A percentile compares a stretch with the other conserved stretches of the same genome.
phyloP scores from a whole-genome alignment of 2,329 filamentous ascomycete species.

The Endocalyx cinctus region DNA sequence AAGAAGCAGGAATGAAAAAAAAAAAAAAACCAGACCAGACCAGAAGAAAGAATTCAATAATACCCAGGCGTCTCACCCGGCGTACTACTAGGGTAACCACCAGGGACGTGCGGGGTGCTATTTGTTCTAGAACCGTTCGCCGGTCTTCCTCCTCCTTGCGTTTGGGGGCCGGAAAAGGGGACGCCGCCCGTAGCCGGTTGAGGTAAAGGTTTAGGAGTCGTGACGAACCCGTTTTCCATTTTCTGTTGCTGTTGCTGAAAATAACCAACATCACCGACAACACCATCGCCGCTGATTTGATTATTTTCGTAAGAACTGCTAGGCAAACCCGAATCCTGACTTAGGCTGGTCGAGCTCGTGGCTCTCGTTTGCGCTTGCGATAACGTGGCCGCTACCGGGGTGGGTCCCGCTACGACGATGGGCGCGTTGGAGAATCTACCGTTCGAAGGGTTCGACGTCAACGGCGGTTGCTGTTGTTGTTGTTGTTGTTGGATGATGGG shows the following conservation, averaged over 20 bases:
- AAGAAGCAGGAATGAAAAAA: no score
- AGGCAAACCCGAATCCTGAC: constrained; percentile 16
- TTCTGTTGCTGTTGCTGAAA: not conserved
- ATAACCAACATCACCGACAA: not conserved
- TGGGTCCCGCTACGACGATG: constrained; percentile 15
- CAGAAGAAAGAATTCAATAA: constrained; percentile 7
- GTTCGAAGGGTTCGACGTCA: no score
- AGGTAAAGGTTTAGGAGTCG: not conserved
- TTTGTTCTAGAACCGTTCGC: constrained; percentile 16
- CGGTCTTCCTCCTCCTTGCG: no score
- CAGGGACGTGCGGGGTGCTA: constrained; percentile 25
- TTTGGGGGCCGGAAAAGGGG: constrained; percentile 9
- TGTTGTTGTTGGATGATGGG: constrained; percentile 25
- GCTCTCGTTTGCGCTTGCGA: constrained; percentile 11
- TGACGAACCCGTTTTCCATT: not conserved
- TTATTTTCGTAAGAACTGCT: constrained; percentile 12
- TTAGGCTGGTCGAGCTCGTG: constrained; percentile 10
- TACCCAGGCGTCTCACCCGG: constrained; percentile 9
- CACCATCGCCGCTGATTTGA: not conserved
- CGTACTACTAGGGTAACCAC: constrained; percentile 22
- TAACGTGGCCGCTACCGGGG: constrained; percentile 8
- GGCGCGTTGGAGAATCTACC: constrained; percentile 14
- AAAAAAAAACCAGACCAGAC: not conserved
- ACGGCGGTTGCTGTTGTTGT: no score
- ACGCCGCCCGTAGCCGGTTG: constrained; percentile 9